These are phyloP conservation scores for Fusarium brachygibbosum DNA, from an alignment of 2,329 filamentous ascomycete genomes.

Conservation along the genomic window DNA sequence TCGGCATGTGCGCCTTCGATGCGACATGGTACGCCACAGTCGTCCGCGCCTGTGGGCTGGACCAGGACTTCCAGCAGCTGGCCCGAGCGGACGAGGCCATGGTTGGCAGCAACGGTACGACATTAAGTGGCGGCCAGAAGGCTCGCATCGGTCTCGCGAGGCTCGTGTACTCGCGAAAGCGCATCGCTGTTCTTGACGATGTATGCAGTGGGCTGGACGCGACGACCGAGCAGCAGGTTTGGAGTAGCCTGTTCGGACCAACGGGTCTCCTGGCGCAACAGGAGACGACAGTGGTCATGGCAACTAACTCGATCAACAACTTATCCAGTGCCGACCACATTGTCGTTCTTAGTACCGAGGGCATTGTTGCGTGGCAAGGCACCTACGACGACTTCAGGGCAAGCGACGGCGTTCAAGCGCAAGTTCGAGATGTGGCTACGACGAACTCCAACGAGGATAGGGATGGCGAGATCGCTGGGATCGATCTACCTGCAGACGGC, in stretches of 20 bases:
- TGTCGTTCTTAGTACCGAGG: constrained; percentile 14
- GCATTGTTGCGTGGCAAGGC: constrained; percentile 14
- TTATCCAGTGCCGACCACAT: constrained; percentile 12
- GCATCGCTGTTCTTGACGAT: constrained; percentile 13
- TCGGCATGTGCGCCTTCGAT: constrained; percentile 51
- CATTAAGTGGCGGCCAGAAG: constrained; percentile 17
- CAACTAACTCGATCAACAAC: constrained; percentile 17
- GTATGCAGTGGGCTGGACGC: constrained; percentile 18
- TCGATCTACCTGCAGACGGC: constrained; percentile 5
- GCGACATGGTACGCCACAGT: constrained; percentile 51
- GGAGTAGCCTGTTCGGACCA: constrained; percentile 11
- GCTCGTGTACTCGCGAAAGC: constrained; percentile 8
- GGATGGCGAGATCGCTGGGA: constrained; percentile 5
- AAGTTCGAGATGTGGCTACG: constrained; percentile 14
- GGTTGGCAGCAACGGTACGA: constrained; percentile 12
- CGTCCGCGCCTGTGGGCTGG: constrained; percentile 3
- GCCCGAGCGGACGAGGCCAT: constrained; percentile 5
- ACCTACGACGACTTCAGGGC: constrained; percentile 10
- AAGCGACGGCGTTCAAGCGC: constrained; percentile 12
- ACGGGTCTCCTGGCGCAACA: constrained; percentile 10
- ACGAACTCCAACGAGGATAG: constrained; percentile 9
- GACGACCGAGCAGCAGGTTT: constrained; percentile 11
- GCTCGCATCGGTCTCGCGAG: constrained; percentile 17
- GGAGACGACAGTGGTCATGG: constrained; percentile 14
- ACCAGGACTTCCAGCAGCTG: constrained; percentile 14